Evolutionary conservation across 1,284 basidiomycete genomes (phyloP), one percentile per base, ranked within the genome.

Genomic region (Coniophora puteana): DNA sequence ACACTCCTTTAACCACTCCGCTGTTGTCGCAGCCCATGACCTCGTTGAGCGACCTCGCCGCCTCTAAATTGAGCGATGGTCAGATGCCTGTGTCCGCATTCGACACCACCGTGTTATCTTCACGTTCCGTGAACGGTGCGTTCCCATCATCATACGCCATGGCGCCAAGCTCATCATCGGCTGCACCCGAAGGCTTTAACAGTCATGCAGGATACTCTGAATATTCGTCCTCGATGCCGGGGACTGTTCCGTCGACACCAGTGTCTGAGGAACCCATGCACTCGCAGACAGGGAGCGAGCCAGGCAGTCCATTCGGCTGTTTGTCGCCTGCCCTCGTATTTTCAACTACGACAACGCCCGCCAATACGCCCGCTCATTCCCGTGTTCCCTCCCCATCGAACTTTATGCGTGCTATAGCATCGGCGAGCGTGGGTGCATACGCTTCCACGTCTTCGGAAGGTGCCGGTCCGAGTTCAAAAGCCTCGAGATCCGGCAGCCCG

Each of bases 241-340:
- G 76, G 21, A 73, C 78, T 0, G 59, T 64, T 21, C 62, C 65
- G 5, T 58, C 62, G 13, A 53, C 57, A 13, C 54, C 56, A 3
- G 64, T 67, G 5, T 60, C 52, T 23, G 64, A 62, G 30, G 64
- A 59, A 43, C n/a, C n/a, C n/a, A 43, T 52, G 6, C 57, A 55
- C 30, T 47, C 40, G 17, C 51, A 55, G 20, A 42, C 53, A 32
- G 59, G 54, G 29, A 55, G 58, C 38, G 56, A 62, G 6, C 58
- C 66, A 26, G 49, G 52, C 12, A 58, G 53, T 26, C 59, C 64
- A 23, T 65, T 62, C 45, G 66, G 62, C 37, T 81, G 80, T 51
- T 76, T 86, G 7, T 76, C 80, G 5, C 83, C 84, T 17, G 80
- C 81, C 0, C 66, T 86, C 38, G 64, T 88, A 2, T 80, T 81